phyloP scores from a whole-genome alignment of 176 grass and related monocot genomes.

The barley (Hordeum vulgare) region DNA sequence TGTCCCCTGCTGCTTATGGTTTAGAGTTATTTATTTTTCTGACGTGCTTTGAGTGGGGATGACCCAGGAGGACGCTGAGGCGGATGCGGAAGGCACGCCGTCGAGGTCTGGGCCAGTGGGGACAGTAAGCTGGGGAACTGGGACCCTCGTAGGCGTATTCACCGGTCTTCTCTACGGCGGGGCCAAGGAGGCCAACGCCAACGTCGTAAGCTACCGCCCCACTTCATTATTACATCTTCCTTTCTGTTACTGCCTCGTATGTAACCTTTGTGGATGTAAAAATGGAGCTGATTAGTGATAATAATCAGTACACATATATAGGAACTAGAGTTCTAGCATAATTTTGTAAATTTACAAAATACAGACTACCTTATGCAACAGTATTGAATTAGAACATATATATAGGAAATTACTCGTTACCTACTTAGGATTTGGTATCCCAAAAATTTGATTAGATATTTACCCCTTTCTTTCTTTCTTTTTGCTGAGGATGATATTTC shows the following conservation, averaged over 20 bases:
- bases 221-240: neutral
- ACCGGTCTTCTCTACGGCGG: conserved; percentile 79
- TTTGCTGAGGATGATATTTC: neutral
- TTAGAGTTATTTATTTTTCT: neutral
- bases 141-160: conserved; percentile 78
- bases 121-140: conserved; percentile 61
- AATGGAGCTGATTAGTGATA: neutral
- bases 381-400: neutral
- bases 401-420: neutral
- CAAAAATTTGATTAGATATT: neutral
- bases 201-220: conserved; percentile 46
- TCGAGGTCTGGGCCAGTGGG: conserved; percentile 18
- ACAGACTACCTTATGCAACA: neutral
- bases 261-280: neutral
- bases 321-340: neutral
- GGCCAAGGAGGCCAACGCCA: conserved; percentile 71
- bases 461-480: neutral
- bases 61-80: conserved; percentile 23
- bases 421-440: neutral
- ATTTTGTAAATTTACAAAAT: neutral
- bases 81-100: neutral
- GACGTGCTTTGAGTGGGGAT: neutral
- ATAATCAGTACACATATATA: neutral
- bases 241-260: neutral
- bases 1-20: neutral